Percentiles rank a stretch among this genome's conserved stretches.
Evolutionary conservation across 495 filamentous ascomycete genomes (phyloP).

Genomic region (Alectoria sarmentosa): DNA sequence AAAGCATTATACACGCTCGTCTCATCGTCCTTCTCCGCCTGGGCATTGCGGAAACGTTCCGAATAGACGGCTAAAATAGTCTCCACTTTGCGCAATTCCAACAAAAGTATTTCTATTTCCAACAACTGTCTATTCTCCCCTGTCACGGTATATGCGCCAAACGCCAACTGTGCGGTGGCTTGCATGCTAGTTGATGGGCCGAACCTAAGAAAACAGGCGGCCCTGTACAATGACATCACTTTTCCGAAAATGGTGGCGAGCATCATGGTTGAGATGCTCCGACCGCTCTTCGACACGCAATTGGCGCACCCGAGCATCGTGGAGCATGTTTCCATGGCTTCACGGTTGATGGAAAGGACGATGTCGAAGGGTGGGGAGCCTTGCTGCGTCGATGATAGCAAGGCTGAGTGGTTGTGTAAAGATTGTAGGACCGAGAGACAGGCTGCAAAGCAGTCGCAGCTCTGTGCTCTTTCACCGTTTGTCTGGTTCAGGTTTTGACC

Average conservation of each 20-base stretch:
- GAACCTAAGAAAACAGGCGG: slow-evolving; percentile 30
- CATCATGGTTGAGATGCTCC: slow-evolving; percentile 41
- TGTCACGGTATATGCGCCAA: slow-evolving; percentile 39
- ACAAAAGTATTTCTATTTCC: slow-evolving; percentile 40
- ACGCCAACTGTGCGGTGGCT: slow-evolving; percentile 31
- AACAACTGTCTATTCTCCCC: slow-evolving; percentile 39
- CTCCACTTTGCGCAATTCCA: slow-evolving; percentile 42
- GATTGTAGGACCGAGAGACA: slow-evolving; percentile 41
- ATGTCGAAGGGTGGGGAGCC: slow-evolving; percentile 36
- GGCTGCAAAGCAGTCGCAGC: slow-evolving; percentile 41
- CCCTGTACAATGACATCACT: slow-evolving; percentile 41
- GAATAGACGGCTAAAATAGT: slow-evolving; percentile 37
- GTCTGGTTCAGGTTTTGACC: not conserved
- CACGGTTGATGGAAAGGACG: slow-evolving; percentile 38
- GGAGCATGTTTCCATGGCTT: slow-evolving; percentile 42
- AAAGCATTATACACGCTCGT: slow-evolving; percentile 35
- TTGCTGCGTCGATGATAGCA: slow-evolving; percentile 21
- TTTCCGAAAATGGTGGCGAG: slow-evolving; percentile 42
- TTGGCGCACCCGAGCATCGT: slow-evolving; percentile 37
- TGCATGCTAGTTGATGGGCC: slow-evolving; percentile 30
- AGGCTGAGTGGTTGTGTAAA: slow-evolving; percentile 39
- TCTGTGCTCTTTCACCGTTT: not conserved
- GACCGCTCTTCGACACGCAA: slow-evolving; percentile 27
- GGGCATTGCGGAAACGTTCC: slow-evolving; percentile 35
- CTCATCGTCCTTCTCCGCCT: slow-evolving; percentile 32